Conservation (phyloP, 768 basidiomycete species). For the Leccinellum luteum region DNA sequence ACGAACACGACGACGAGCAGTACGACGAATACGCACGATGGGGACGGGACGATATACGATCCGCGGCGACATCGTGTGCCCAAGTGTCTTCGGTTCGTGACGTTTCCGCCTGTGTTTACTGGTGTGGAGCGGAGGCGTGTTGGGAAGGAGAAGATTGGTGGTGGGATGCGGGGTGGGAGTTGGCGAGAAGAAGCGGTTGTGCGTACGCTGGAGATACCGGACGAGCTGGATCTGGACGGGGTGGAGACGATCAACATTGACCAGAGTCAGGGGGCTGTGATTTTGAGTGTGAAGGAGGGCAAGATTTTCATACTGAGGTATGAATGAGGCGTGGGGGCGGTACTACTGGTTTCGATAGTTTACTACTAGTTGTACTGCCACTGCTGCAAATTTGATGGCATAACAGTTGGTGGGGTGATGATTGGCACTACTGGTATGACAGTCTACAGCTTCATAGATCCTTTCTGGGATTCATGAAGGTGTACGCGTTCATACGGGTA, state of each 20-base stretch:
- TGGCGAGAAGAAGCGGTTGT: conserved; percentile 44
- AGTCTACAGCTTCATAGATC: no score
- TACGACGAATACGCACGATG: conserved; percentile 12
- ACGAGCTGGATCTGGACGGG: conserved; percentile 58
- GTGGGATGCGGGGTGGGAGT: background rate
- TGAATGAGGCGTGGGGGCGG: conserved; percentile 33
- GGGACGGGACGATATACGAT: conserved; percentile 21
- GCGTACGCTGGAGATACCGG: conserved; percentile 60
- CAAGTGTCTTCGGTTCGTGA: conserved; percentile 66
- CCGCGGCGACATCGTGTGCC: conserved; percentile 29
- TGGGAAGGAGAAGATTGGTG: background rate
- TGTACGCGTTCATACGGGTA: no score
- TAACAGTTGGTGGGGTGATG: no score
- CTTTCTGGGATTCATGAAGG: no score
- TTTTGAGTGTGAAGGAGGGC: conserved; percentile 63
- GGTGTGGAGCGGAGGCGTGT: conserved; percentile 17
- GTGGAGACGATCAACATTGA: conserved; percentile 80
- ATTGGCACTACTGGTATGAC: no score
- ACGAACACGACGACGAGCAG: background rate
- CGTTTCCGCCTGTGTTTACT: conserved; percentile 53
- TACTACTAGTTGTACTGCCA: no score
- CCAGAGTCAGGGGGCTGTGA: conserved; percentile 66
- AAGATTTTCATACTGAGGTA: conserved; percentile 75
- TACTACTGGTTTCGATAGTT: background rate
- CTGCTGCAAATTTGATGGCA: no score